A percentile compares a stretch with the other conserved stretches of the same genome.
Conservation (phyloP, 2,329 filamentous ascomycete species). For the Aspergillus spinulosporus region DNA sequence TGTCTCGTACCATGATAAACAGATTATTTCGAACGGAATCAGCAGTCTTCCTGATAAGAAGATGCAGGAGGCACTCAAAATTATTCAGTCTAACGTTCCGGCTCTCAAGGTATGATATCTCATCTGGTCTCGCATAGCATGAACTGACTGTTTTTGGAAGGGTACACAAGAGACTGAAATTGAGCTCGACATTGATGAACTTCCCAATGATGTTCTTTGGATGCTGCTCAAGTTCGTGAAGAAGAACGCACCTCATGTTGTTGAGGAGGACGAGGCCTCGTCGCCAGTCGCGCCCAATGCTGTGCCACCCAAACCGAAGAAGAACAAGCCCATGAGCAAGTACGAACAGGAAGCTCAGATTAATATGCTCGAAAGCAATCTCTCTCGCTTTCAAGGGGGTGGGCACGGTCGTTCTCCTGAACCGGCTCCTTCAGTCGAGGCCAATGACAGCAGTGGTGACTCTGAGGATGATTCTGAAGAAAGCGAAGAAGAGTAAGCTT, state of each 20-base stretch:
- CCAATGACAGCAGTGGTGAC: constrained; percentile 47
- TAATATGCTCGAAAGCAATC: constrained; percentile 48
- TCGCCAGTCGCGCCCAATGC: constrained; percentile 35
- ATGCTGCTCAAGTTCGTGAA: constrained; percentile 50
- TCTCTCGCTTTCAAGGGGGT: constrained; percentile 49
- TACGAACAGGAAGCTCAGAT: constrained; percentile 53
- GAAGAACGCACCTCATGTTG: constrained; percentile 46
- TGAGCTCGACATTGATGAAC: constrained; percentile 51
- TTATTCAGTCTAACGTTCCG: constrained; percentile 83
- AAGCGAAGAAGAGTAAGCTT: constrained; percentile 50
- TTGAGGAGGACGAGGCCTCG: constrained; percentile 44
- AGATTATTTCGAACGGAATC: constrained; percentile 83
- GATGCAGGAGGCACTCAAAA: constrained; percentile 77
- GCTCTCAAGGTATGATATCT: constrained; percentile 60
- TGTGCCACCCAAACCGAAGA: constrained; percentile 48
- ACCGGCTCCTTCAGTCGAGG: constrained; percentile 46
- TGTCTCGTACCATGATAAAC: constrained; percentile 79
- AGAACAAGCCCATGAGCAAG: constrained; percentile 56
- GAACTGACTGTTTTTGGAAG: constrained; percentile 25
- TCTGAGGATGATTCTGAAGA: constrained; percentile 52
- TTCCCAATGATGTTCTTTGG: constrained; percentile 49
- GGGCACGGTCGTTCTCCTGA: constrained; percentile 45
- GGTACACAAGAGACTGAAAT: constrained; percentile 50
- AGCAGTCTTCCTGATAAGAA: constrained; percentile 75
- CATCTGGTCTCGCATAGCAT: not conserved